phyloP scores from a whole-genome alignment of 2,329 filamentous ascomycete species.

The Zymoseptoria tritici region DNA sequence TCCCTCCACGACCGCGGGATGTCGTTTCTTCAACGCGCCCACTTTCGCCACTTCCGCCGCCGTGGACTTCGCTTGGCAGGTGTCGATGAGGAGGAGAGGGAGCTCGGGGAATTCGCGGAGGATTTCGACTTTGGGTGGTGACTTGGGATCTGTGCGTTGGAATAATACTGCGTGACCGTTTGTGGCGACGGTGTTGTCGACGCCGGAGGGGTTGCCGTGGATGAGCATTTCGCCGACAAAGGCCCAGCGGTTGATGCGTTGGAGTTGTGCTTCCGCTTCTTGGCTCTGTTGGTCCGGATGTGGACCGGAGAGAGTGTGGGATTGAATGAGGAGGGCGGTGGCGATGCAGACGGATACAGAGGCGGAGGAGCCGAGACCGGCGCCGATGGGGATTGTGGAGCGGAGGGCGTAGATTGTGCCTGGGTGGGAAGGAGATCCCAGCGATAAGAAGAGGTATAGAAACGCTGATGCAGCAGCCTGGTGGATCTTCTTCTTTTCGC shows the following conservation, averaged over 20 bases:
- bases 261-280: conserved; percentile 82
- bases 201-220: conserved; percentile 90
- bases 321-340: conserved; percentile 70
- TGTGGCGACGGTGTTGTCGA: conserved; percentile 92
- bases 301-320: conserved; percentile 79
- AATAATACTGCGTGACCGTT: conserved; percentile 93
- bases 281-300: conserved; percentile 83
- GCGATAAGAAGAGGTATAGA: conserved; percentile 84
- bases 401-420: conserved; percentile 84
- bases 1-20: conserved; percentile 69
- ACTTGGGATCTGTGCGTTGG: conserved; percentile 64
- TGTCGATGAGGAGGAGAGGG: conserved; percentile 83
- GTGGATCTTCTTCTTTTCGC: conserved; percentile 75
- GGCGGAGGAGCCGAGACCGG: conserved; percentile 87
- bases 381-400: conserved; percentile 87
- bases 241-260: conserved; percentile 95
- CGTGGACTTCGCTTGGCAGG: conserved; percentile 79
- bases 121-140: conserved; percentile 65
- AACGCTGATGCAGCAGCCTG: conserved; percentile 75
- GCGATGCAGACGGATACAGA: conserved; percentile 86
- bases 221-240: conserved; percentile 97
- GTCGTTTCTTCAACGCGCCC: conserved; percentile 57
- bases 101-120: conserved; percentile 87
- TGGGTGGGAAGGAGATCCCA: conserved; percentile 70
- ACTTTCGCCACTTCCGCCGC: conserved; percentile 83